Percentiles rank a stretch among this genome's conserved stretches.
Evolutionary conservation across 495 filamentous ascomycete species (phyloP).

Genomic region (Achaetomiella virescens): DNA sequence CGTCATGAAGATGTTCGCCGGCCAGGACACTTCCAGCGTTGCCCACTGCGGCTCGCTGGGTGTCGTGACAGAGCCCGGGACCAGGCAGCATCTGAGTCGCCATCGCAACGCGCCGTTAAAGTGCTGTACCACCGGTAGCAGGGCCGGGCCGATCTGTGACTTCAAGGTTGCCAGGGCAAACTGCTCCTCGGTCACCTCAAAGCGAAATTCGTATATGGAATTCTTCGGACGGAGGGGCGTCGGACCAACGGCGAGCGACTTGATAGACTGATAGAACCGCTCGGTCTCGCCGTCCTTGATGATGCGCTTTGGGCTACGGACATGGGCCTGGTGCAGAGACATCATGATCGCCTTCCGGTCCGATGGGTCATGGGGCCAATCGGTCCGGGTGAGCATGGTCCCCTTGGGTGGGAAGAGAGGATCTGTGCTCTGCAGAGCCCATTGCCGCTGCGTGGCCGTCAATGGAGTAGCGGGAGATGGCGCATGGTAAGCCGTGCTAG

Average conservation of each 20-base stretch:
- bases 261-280: slow-evolving; percentile 44
- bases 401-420: slow-evolving; percentile 18
- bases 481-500: background rate
- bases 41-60: slow-evolving; percentile 51
- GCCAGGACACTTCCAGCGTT: slow-evolving; percentile 61
- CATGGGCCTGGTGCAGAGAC: slow-evolving; percentile 52
- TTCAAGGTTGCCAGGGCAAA: slow-evolving; percentile 19
- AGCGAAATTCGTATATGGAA: slow-evolving; percentile 27
- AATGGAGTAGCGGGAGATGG: background rate
- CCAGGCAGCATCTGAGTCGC: slow-evolving; percentile 33
- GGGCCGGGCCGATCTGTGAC: slow-evolving; percentile 6
- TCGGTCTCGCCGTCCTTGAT: slow-evolving; percentile 23
- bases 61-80: background rate
- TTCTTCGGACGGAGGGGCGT: slow-evolving; percentile 26
- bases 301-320: slow-evolving; percentile 49
- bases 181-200: slow-evolving; percentile 31
- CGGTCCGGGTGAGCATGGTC: slow-evolving; percentile 13
- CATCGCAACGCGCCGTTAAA: slow-evolving; percentile 36
- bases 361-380: slow-evolving; percentile 34
- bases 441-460: slow-evolving; percentile 6
- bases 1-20: slow-evolving; percentile 59
- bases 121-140: slow-evolving; percentile 28
- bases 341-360: slow-evolving; percentile 41
- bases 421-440: background rate
- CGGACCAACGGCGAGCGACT: slow-evolving; percentile 39